Evolutionary conservation across 768 basidiomycete genomes (phyloP).

Genomic region (Fomitopsis serialis): DNA sequence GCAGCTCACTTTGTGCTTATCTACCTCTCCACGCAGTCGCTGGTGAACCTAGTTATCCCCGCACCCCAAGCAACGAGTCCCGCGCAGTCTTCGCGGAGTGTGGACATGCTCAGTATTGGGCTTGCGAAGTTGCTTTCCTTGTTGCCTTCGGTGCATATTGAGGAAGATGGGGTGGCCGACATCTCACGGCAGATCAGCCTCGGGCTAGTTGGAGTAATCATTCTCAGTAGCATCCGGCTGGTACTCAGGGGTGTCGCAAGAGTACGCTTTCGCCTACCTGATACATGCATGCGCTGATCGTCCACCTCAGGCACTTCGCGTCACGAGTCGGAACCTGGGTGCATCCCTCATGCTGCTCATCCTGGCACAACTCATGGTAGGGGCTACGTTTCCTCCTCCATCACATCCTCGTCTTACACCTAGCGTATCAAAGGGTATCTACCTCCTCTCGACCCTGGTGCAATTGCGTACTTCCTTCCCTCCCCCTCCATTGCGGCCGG

Average conservation of each 20-base stretch:
- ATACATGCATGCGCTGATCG: neutral
- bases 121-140: slow-evolving; percentile 37
- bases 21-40: neutral
- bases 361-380: slow-evolving; percentile 80
- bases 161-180: slow-evolving; percentile 30
- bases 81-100: slow-evolving; percentile 3
- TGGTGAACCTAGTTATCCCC: slow-evolving; percentile 46
- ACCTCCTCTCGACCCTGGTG: slow-evolving; percentile 76
- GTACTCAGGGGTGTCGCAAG: slow-evolving; percentile 66
- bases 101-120: slow-evolving; percentile 37
- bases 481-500: slow-evolving; percentile 35
- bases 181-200: slow-evolving; percentile 57
- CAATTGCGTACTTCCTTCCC: slow-evolving; percentile 82
- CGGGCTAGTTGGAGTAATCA: slow-evolving; percentile 69
- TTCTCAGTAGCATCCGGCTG: slow-evolving; percentile 63
- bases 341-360: slow-evolving; percentile 74
- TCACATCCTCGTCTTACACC: too few relatives aligned
- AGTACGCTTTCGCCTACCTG: slow-evolving; percentile 27
- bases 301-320: slow-evolving; percentile 43
- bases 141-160: slow-evolving; percentile 28
- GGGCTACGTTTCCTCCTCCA: slow-evolving; percentile 18
- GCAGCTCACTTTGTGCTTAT: neutral
- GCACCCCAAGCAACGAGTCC: neutral
- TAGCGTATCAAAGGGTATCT: too few relatives aligned
- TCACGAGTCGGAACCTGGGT: slow-evolving; percentile 64